Evolutionary conservation across 306 rosid species (phyloP).

Genomic region (Lathyrus tuberosus): DNA sequence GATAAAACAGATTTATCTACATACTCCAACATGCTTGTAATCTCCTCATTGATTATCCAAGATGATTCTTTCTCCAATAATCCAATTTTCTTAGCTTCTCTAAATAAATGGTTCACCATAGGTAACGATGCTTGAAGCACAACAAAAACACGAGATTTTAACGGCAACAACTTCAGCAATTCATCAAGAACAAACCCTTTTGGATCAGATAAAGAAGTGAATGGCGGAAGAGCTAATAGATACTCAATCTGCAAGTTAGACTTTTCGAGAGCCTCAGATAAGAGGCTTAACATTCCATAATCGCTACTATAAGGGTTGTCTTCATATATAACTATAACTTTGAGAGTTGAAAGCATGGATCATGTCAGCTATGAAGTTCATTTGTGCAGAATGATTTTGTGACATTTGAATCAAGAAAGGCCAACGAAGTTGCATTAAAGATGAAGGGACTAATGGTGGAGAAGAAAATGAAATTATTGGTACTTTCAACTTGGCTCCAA

Average conservation of each 20-base stretch:
- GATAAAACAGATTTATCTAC: slow-evolving; percentile 41
- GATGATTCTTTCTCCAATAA: slow-evolving; percentile 49
- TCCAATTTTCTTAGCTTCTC: slow-evolving; percentile 57
- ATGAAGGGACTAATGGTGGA: slow-evolving; percentile 44
- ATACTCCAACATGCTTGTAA: slow-evolving; percentile 44
- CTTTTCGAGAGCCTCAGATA: slow-evolving; percentile 61
- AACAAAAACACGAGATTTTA: slow-evolving; percentile 60
- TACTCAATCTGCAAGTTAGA: slow-evolving; percentile 55
- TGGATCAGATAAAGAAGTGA: slow-evolving; percentile 53
- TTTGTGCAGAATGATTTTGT: slow-evolving; percentile 38
- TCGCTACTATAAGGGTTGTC: slow-evolving; percentile 50
- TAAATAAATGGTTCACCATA: slow-evolving; percentile 54
- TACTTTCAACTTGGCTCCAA: slow-evolving; percentile 49
- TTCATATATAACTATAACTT: slow-evolving; percentile 56
- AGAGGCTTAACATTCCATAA: slow-evolving; percentile 49
- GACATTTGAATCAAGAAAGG: slow-evolving; percentile 63
- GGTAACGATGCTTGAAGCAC: slow-evolving; percentile 61
- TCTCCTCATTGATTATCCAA: slow-evolving; percentile 61
- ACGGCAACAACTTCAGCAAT: slow-evolving; percentile 40
- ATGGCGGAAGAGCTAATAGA: slow-evolving; percentile 55
- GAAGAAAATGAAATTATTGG: slow-evolving; percentile 59
- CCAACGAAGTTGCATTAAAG: slow-evolving; percentile 48
- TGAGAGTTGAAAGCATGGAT: slow-evolving; percentile 39
- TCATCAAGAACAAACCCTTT: slow-evolving; percentile 55
- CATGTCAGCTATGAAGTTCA: slow-evolving; percentile 59